Base-by-base conservation (phyloP, 371 early-diverging fungal genomes). In the Rhizopus microsporus region DNA sequence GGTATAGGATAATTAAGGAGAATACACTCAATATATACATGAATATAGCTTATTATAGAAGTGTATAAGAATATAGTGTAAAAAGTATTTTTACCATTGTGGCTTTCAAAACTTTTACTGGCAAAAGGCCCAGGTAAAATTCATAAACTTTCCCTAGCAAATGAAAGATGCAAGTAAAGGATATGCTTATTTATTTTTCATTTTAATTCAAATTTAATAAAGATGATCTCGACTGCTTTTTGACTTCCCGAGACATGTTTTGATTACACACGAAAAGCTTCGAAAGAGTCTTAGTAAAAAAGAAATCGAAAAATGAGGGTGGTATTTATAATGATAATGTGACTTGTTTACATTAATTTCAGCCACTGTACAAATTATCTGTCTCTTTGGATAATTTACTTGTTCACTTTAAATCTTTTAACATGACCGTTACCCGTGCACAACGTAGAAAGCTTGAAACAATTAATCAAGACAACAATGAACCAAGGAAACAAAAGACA, bases 271-370 rank as follows among this genome's bases (percentile, higher is more conserved):
- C 53, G 52, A 65, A 50, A 65, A 65, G 66, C 66, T 65, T 65
- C 66, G 66, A 66, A 66, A 66, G 66, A 57, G 66, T 54, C 66
- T 66, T 66, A 57, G 48, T 57, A 60, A 40, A 65, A 55, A 63
- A 65, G 54, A 37, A 59, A 34, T 15, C 45, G 56, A 58, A 44
- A 47, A 50, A 63, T 43, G 43, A 13, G 43, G 51, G n/a, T 15
- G 34, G 40, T 35, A 10, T 34, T 16, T 45, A 39, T 43, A 45
- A 10, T 9, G 6, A 35, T 34, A 15, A 39, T 43, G 38, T 56
- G 17, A 48, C 6, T 48, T 32, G 17, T 16, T 44, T 16, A 15
- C 29, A 6, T 23, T 16, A 9, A 9, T 34, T 34, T 16, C 13
- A n/a, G 13, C 15, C 16, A 34, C 32, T 50, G 17, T 12, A 13